Evolutionary conservation across 225 moss, liverwort and hornwort species (phyloP), one percentile per base, ranked within the genome.

Genomic region (Sphagnum contortum): DNA sequence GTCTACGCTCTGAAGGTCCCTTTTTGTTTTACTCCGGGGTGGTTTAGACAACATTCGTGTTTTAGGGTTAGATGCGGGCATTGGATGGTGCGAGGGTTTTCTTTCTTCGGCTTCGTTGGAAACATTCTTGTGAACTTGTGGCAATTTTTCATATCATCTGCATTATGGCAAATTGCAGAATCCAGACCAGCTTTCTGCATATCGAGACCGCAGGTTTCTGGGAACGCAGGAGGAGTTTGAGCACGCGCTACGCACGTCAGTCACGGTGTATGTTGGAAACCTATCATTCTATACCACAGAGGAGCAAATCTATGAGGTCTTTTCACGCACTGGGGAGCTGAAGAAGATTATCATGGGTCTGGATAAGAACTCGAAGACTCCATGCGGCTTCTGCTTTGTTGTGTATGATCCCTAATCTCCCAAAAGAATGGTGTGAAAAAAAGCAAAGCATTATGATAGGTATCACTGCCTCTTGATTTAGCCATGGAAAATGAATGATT

Each of bases 271-370:
- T 66, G 93, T 98, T 11, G 98, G 98, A 50, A 98, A 98, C 51
- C 79, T 98, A 6, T 93, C 93, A 5, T 98, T 98, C 71, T 98
- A 89, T 61, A 98, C 98, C 47, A 98, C 98, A n/a, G 98, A 98
- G 73, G 98, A 98, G 73, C 98, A 98, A 70, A 98, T 98, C 51
- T 98, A 91, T 67, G 93, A 98, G 69, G 86, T 98, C 48, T 98
- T 98, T 72, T 86, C 93, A 68, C 89, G 93, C 9, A 89, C 87
- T 12, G 98, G 98, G 62, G 98, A 98, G 77, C 66, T 98, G 74
- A 93, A 91, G 74, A 98, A 88, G 78, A 98, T 98, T 59, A 87
- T 80, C 6, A 98, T 98, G 98, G 98, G 98, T 50, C 76, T 98
- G 44, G 98, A 98, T 77, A 98, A 93, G 84, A 98, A 98, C 74